Conservation (phyloP, 345 rosid genomes). For the Hibiscus syriacus region DNA sequence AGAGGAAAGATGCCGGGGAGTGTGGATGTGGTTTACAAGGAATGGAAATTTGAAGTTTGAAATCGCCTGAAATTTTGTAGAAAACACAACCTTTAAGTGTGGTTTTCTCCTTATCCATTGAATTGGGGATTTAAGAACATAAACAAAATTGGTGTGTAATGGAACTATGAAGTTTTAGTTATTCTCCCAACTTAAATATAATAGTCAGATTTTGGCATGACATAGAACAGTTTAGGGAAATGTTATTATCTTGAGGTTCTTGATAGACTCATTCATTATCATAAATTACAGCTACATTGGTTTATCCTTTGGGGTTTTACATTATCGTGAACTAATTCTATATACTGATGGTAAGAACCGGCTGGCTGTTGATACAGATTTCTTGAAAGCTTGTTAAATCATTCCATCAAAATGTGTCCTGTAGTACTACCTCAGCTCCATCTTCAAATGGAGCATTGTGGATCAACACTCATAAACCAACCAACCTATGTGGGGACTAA, state of each 20-base stretch:
- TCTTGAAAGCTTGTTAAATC: constrained; percentile 65
- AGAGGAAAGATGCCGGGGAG: too few relatives aligned
- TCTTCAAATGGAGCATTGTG: constrained; percentile 38
- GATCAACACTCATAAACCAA: constrained; percentile 26
- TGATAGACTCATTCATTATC: background rate
- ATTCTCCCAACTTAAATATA: background rate
- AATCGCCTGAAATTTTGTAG: too few relatives aligned
- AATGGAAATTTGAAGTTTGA: too few relatives aligned
- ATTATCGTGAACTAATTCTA: constrained; percentile 3
- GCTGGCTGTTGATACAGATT: constrained; percentile 38
- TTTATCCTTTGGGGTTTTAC: background rate
- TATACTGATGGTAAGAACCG: constrained; percentile 21
- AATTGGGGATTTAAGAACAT: background rate
- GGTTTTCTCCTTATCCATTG: background rate
- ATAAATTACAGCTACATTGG: background rate
- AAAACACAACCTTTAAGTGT: background rate
- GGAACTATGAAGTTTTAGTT: background rate
- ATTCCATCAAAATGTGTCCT: constrained; percentile 43
- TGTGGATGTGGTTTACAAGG: too few relatives aligned
- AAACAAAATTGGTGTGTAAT: background rate
- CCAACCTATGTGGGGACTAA: constrained; percentile 21
- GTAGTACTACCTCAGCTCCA: constrained; percentile 60
- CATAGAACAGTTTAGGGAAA: background rate
- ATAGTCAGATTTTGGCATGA: background rate
- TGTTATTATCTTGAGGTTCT: background rate